phyloP scores from a whole-genome alignment of 306 rosid species.

The Ammopiptanthus mongolicus region DNA sequence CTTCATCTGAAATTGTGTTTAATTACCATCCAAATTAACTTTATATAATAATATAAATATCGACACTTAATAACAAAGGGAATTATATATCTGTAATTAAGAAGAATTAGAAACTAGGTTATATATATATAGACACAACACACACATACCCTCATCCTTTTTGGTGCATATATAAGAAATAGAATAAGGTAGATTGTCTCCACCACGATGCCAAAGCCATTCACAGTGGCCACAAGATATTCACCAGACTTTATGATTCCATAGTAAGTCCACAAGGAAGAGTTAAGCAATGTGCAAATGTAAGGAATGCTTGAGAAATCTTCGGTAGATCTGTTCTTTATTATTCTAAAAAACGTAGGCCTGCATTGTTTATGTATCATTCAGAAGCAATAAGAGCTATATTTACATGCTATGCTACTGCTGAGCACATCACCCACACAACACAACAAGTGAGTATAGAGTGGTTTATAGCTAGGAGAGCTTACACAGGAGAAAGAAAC shows the following conservation, averaged over 20 bases:
- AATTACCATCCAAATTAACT: too few relatives aligned
- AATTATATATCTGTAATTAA: too few relatives aligned
- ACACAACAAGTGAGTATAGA: neutral
- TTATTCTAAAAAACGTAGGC: constrained; percentile 49
- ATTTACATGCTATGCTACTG: neutral
- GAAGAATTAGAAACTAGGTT: neutral
- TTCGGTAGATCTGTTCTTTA: constrained; percentile 39
- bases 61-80: neutral
- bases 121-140: neutral
- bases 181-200: constrained; percentile 44
- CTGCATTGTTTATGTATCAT: constrained; percentile 11
- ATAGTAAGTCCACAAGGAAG: constrained; percentile 63
- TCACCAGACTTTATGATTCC: constrained; percentile 52
- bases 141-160: constrained; percentile 31
- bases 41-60: neutral
- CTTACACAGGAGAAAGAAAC: constrained; percentile 76
- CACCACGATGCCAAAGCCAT: constrained; percentile 54
- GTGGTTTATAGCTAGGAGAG: neutral
- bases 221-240: constrained; percentile 57
- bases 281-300: constrained; percentile 58
- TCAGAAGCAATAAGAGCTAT: neutral
- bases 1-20: constrained; percentile 23
- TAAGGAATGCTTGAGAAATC: constrained; percentile 67
- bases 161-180: constrained; percentile 50
- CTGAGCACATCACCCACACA: neutral